Evolutionary conservation across 768 basidiomycete genomes (phyloP), one percentile per base, ranked within the genome.

Genomic region (Crepidotus variabilis): DNA sequence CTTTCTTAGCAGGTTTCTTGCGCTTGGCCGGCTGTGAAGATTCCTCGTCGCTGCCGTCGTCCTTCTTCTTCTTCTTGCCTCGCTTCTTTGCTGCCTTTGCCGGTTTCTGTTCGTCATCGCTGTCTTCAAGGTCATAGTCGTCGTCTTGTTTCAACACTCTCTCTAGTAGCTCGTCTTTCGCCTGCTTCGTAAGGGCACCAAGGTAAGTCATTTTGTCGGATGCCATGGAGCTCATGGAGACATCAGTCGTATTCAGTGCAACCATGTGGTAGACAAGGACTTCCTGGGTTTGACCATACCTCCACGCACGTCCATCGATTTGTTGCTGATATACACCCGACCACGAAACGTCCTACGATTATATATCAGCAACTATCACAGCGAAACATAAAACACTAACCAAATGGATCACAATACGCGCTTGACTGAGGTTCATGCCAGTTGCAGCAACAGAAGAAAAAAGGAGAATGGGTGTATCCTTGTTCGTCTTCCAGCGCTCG

Each of bases 341-440:
- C 52, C 52, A 53, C 13, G 52, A 53, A 6, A 53, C 52, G 20
- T 53, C 52, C 52, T 53, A 18, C n/a, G n/a, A n/a, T n/a, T n/a
- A n/a, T n/a, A 11, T 16, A 4, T 11, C 4, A 20, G 39, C 11
- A 14, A 43, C 5, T 20, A 43, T 43, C 14, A 5, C 11, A 11
- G 4, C 4, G 4, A 11, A 11, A 43, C 5, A 5, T 43, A 16
- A 28, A 28, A 8, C 28, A 43, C 39, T 43, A 5, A 43, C 39
- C 14, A 43, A 20, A 43, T 43, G 39, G 13, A 43, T 43, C 13
- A 43, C 39, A 43, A 43, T 43, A 5, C 39, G 13, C 5, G 39
- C 39, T 20, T 43, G 5, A 3, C 3, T 43, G 2, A 43, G 39
- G 18, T 43, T 43, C 5, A 43, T 3, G 3, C 39, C 39, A 4